phyloP scores from a whole-genome alignment of 2,329 filamentous ascomycete species.

The Teratosphaeria epicoccoides region DNA sequence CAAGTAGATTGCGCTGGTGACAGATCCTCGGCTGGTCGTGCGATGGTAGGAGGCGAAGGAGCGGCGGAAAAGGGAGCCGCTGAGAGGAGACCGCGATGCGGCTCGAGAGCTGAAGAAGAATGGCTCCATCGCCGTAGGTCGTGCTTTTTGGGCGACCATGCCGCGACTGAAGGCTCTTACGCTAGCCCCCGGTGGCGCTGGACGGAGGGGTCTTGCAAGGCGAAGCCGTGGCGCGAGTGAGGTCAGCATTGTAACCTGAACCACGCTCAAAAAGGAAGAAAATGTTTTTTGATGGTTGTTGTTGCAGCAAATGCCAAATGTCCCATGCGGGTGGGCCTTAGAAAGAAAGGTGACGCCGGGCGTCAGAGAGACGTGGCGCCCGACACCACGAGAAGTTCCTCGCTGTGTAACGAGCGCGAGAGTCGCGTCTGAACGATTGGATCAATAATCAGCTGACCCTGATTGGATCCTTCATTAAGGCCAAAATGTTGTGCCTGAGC shows the following conservation, averaged over 20 bases:
- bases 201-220: neutral
- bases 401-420: too few species aligned
- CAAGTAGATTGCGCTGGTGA: slow-evolving; percentile 6
- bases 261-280: too few species aligned
- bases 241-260: neutral
- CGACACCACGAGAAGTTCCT: too few species aligned
- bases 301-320: too few species aligned
- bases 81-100: neutral
- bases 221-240: neutral
- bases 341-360: too few species aligned
- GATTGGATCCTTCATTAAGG: too few species aligned
- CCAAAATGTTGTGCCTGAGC: too few species aligned
- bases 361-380: too few species aligned
- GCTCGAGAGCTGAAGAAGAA: neutral
- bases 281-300: neutral
- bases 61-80: neutral
- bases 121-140: neutral
- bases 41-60: neutral
- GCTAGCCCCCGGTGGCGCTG: neutral
- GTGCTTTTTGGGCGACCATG: neutral
- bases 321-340: too few species aligned
- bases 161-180: neutral
- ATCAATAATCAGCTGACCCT: too few species aligned
- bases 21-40: neutral
- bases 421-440: too few species aligned